These are phyloP conservation scores for Sugiyamaella paludigena DNA, from an alignment of 1,139 yeast species.

Conservation along the genomic window DNA sequence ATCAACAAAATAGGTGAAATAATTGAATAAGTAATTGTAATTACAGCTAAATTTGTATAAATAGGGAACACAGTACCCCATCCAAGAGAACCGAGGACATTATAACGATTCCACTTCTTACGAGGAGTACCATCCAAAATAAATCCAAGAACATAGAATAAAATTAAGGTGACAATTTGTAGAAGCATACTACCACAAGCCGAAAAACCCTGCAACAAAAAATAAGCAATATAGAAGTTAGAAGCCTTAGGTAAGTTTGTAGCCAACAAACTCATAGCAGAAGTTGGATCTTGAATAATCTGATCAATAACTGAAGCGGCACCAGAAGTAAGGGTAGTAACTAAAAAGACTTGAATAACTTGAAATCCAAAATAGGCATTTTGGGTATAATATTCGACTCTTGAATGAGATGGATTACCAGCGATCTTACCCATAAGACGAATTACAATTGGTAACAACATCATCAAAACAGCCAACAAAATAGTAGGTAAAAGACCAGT, in stretches of 20 bases:
- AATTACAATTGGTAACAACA: constrained; percentile 76
- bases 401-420: constrained; percentile 69
- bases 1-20: constrained; percentile 76
- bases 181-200: constrained; percentile 76
- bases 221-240: constrained; percentile 62
- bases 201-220: constrained; percentile 76
- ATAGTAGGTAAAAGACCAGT: constrained; percentile 87
- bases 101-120: constrained; percentile 76
- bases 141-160: constrained; percentile 66
- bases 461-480: constrained; percentile 78
- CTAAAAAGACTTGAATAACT: constrained; percentile 79
- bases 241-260: constrained; percentile 82
- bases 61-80: constrained; percentile 93
- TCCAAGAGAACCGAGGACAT: constrained; percentile 56
- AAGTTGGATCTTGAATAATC: constrained; percentile 60
- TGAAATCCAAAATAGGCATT: constrained; percentile 86
- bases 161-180: constrained; percentile 69
- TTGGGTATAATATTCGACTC: constrained; percentile 78
- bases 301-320: constrained; percentile 72
- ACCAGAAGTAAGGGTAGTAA: constrained; percentile 77
- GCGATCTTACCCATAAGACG: constrained; percentile 67
- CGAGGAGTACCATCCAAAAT: constrained; percentile 79
- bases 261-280: constrained; percentile 69
- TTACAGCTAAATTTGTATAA: constrained; percentile 78
- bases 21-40: constrained; percentile 72